Conservation (phyloP, 2,329 filamentous ascomycete species). For the Chalaropsis thielavioides region DNA sequence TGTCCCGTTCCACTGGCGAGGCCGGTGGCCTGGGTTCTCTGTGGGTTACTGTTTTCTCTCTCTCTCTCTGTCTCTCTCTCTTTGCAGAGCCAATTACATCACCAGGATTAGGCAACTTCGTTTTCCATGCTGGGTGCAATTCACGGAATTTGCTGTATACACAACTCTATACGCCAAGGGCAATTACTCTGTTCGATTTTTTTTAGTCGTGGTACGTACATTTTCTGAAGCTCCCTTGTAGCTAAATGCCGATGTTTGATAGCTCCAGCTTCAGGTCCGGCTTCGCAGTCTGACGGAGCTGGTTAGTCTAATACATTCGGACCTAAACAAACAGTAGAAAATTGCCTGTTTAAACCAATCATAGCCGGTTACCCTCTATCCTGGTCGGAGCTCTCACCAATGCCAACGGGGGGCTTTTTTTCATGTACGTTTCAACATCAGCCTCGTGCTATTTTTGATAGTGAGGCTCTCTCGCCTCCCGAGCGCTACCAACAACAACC, state of each 20-base stretch:
- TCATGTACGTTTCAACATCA: neutral
- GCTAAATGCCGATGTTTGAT: neutral
- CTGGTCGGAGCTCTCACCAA: slow-evolving; percentile 4
- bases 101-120: neutral
- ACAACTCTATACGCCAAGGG: neutral
- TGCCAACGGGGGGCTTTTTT: neutral
- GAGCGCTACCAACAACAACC: neutral
- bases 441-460: neutral
- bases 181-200: neutral
- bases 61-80: neutral
- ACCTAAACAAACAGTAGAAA: slow-evolving; percentile 7
- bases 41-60: neutral
- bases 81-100: neutral
- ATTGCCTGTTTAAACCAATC: neutral
- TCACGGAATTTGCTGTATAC: neutral
- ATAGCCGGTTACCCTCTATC: neutral
- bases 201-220: neutral
- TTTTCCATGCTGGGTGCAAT: too few species aligned
- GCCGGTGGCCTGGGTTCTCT: neutral
- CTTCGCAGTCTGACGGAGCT: slow-evolving; percentile 15
- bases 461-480: neutral
- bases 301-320: slow-evolving; percentile 11
- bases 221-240: neutral
- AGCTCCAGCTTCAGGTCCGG: slow-evolving; percentile 12
- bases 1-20: neutral